A percentile compares a stretch with the other conserved stretches of the same genome.
Evolutionary conservation across 2,329 filamentous ascomycete genomes (phyloP).

Genomic region (Beauveria sp.): DNA sequence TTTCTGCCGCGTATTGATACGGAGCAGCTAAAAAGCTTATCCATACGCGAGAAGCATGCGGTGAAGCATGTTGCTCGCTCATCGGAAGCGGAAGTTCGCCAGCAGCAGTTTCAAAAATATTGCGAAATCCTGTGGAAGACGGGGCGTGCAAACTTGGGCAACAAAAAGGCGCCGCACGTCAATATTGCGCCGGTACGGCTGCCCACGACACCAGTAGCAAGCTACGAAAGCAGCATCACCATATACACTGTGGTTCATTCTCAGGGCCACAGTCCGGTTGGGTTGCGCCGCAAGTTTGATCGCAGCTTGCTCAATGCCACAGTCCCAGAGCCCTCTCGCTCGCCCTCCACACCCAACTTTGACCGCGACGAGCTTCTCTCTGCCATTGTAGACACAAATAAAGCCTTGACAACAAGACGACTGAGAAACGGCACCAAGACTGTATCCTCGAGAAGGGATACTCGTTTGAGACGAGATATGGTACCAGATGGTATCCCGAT

Average conservation of each 20-base stretch:
- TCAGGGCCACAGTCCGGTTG: constrained; percentile 34
- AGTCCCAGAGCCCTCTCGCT: constrained; percentile 28
- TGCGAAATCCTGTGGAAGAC: constrained; percentile 18
- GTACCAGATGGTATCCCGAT: constrained; percentile 14
- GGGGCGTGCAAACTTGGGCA: constrained; percentile 15
- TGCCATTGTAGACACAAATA: not conserved
- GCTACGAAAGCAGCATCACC: constrained; percentile 16
- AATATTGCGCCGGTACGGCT: constrained; percentile 21
- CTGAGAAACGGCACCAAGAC: not conserved
- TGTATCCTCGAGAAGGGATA: not conserved
- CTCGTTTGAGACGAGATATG: constrained; percentile 9
- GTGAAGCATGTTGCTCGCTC: not conserved
- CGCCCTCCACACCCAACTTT: constrained; percentile 15
- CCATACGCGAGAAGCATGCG: not conserved
- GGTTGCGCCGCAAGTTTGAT: constrained; percentile 44
- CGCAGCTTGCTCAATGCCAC: constrained; percentile 39
- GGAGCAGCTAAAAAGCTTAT: not conserved
- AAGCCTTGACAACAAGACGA: not conserved
- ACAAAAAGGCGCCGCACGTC: constrained; percentile 16
- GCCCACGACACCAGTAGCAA: not conserved
- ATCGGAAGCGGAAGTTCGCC: constrained; percentile 9
- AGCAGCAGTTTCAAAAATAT: constrained; percentile 19
- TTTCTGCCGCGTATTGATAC: not conserved
- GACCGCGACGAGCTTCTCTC: constrained; percentile 14
- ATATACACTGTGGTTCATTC: constrained; percentile 24